These are phyloP conservation scores for Noccaea caerulescens DNA, from an alignment of 345 rosid genomes.

Conservation along the genomic window DNA sequence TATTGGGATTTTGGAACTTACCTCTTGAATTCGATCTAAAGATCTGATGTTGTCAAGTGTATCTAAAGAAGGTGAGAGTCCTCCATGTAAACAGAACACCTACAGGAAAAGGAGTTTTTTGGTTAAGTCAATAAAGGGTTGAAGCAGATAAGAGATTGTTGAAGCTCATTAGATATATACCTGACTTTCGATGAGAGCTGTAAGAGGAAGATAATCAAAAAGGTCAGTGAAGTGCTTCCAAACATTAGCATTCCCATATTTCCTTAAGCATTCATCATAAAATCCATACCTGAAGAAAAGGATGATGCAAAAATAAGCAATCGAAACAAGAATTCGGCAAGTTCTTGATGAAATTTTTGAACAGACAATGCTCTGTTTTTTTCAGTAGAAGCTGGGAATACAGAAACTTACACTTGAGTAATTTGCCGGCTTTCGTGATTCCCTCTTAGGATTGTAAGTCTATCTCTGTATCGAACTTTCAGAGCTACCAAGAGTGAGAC, in stretches of 20 bases:
- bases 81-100: constrained; percentile 97
- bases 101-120: constrained; percentile 28
- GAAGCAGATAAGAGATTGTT: not conserved
- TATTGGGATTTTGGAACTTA: constrained; percentile 25
- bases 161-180: constrained; percentile 39
- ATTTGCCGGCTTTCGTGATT: constrained; percentile 98
- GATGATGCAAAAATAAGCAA: constrained; percentile 1
- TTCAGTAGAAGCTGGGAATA: not conserved
- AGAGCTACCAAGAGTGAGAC: constrained; percentile 89
- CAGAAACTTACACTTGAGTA: constrained; percentile 81
- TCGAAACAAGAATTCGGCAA: not conserved
- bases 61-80: constrained; percentile 93
- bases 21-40: constrained; percentile 97
- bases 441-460: constrained; percentile 90
- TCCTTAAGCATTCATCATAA: constrained; percentile 92
- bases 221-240: constrained; percentile 94
- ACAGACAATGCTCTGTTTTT: not conserved
- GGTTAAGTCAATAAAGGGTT: constrained; percentile 16
- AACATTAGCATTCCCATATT: constrained; percentile 95
- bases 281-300: constrained; percentile 77
- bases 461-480: constrained; percentile 94
- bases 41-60: constrained; percentile 89
- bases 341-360: not conserved
- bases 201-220: constrained; percentile 89
- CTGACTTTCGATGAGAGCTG: constrained; percentile 97